Evolutionary conservation across 2,329 filamentous ascomycete species (phyloP), one percentile per base, ranked within the genome.

Genomic region (Rhinocladiella similis): DNA sequence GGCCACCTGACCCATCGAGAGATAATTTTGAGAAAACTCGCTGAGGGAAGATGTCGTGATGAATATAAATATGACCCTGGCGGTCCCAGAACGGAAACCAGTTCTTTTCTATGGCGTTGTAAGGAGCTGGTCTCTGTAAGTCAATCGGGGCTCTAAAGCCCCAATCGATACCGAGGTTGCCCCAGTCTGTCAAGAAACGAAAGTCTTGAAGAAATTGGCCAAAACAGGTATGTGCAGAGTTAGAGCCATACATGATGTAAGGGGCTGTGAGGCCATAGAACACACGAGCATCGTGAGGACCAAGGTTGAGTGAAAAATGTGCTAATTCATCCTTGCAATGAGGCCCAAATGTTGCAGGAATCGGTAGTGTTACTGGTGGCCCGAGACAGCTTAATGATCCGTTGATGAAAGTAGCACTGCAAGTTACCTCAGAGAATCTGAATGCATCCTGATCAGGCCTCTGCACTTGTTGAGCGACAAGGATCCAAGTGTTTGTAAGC

Each of bases 61-160:
- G 83, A 60, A 74, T 72, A 64, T 83, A 82, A 50, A 76, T 69
- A 16, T 73, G 65, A 5, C 73, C 75, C 0, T 70, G 55, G 0
- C 59, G 54, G 58, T 84, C 81, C 83, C 83, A 86, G 69, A 85
- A 85, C 2, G 82, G 58, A 59, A 85, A 85, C 73, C 75, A 86
- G 63, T 86, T 85, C 76, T 85, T 85, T 69, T 86, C 82, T 27
- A 84, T 64, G 0, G 63, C 35, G 3, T 66, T 64, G 63, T 72
- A 79, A 0, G 79, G 76, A 1, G 63, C 57, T 0, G 80, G 81
- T 0, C 82, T 72, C 41, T 79, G 77, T 2, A 86, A 66, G 20
- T 62, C 59, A 10, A 47, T 59, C n/a, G 42, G 71, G 64, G n/a
- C n/a, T n/a, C n/a, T n/a, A n/a, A n/a, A n/a, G n/a, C n/a, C n/a